Conservation (phyloP, 352 stramenopile genomes). For the Phytophthora pinifolia region DNA sequence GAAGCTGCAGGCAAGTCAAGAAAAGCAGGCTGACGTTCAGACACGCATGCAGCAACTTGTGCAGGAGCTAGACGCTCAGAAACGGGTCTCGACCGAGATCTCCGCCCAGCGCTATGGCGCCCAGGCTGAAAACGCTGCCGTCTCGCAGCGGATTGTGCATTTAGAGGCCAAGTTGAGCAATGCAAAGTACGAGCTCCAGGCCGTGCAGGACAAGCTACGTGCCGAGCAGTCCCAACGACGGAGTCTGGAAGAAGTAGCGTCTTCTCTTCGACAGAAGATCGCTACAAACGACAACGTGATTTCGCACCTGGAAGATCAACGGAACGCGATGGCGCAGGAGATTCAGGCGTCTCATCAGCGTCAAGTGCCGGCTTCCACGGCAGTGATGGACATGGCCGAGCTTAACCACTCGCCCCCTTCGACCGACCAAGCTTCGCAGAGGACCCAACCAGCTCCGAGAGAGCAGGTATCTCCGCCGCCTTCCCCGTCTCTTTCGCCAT, state of each 20-base stretch:
- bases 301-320: slow-evolving; percentile 67
- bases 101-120: slow-evolving; percentile 76
- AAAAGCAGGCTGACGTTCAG: slow-evolving; percentile 54
- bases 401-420: slow-evolving; percentile 43
- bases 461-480: slow-evolving; percentile 20
- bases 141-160: slow-evolving; percentile 76
- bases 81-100: slow-evolving; percentile 73
- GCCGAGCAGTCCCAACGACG: slow-evolving; percentile 52
- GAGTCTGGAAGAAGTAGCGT: slow-evolving; percentile 66
- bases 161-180: slow-evolving; percentile 78
- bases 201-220: slow-evolving; percentile 61
- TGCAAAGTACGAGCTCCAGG: slow-evolving; percentile 65
- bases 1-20: slow-evolving; percentile 59
- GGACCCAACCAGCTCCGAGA: slow-evolving; percentile 4
- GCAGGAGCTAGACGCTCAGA: slow-evolving; percentile 61
- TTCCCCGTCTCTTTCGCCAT: slow-evolving; percentile 18
- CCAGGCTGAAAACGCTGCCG: slow-evolving; percentile 70
- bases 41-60: slow-evolving; percentile 48
- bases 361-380: slow-evolving; percentile 32
- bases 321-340: slow-evolving; percentile 72
- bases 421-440: slow-evolving; percentile 8
- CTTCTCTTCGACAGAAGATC: slow-evolving; percentile 62
- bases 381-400: slow-evolving; percentile 70
- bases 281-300: slow-evolving; percentile 65
- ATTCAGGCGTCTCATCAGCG: slow-evolving; percentile 63